phyloP scores from a whole-genome alignment of 306 rosid species.

The Cyclanthera cordifolia region DNA sequence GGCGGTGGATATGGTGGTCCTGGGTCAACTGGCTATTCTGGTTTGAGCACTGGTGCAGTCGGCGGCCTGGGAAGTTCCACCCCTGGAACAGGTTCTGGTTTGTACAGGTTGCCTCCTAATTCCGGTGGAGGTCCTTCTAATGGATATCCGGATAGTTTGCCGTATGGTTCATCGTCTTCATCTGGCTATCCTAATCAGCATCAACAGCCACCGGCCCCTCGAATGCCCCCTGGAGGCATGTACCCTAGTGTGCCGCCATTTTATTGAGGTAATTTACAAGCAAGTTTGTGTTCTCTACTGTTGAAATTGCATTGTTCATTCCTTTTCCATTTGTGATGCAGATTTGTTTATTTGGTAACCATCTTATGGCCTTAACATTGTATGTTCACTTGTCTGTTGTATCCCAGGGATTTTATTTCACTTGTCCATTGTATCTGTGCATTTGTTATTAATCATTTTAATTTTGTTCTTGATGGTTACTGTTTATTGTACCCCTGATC shows the following conservation, averaged over 20 bases:
- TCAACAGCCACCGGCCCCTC: constrained; percentile 61
- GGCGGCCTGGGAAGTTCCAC: constrained; percentile 17
- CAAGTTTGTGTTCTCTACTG: not conserved
- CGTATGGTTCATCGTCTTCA: constrained; percentile 39
- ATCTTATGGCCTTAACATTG: not conserved
- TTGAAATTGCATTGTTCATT: not conserved
- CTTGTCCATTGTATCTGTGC: not conserved
- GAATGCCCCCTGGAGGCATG: constrained; percentile 77
- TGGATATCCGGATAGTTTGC: constrained; percentile 69
- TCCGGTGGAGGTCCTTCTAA: constrained; percentile 54
- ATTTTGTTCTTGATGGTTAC: not conserved
- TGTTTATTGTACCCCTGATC: not conserved
- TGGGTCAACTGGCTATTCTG: constrained; percentile 30
- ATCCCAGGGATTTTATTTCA: not conserved
- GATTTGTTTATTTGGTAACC: not conserved
- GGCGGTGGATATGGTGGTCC: constrained; percentile 52
- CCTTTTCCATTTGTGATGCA: not conserved
- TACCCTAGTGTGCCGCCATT: constrained; percentile 72
- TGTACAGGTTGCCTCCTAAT: constrained; percentile 58
- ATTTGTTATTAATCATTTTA: not conserved
- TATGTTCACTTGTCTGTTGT: not conserved
- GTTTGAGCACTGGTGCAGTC: constrained; percentile 11
- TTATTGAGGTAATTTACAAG: constrained; percentile 55
- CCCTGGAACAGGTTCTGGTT: constrained; percentile 33
- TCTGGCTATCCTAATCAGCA: constrained; percentile 63